A percentile compares a stretch with the other conserved stretches of the same genome.
Evolutionary conservation across 2,329 filamentous ascomycete genomes (phyloP).

Genomic region (Colletotrichum sp.): DNA sequence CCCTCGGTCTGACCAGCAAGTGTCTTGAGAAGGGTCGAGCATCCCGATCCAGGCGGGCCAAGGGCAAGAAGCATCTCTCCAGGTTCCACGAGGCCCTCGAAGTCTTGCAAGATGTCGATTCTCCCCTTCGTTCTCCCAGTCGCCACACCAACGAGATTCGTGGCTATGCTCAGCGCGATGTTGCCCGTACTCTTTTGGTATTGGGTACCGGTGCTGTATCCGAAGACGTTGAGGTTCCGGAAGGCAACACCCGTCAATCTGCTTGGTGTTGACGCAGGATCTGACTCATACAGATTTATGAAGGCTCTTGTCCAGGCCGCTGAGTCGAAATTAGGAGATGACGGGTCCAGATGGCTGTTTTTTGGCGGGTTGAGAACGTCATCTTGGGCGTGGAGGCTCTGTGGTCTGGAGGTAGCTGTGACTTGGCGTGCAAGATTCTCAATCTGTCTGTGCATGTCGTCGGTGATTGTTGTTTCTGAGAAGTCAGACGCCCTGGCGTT

Average conservation of each 20-base stretch:
- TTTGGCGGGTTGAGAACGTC: constrained; percentile 16
- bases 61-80: constrained; percentile 66
- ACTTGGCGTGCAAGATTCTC: constrained; percentile 10
- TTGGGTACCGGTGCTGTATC: constrained; percentile 27
- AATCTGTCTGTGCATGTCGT: not conserved
- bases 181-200: constrained; percentile 29
- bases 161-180: constrained; percentile 24
- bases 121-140: not conserved
- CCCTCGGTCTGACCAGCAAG: constrained; percentile 24
- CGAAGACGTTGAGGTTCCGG: constrained; percentile 28
- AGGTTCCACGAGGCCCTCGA: constrained; percentile 35
- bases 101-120: constrained; percentile 31
- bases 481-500: not conserved
- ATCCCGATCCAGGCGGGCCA: constrained; percentile 62
- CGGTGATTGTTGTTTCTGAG: not conserved
- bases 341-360: constrained; percentile 25
- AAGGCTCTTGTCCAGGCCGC: constrained; percentile 30
- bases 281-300: constrained; percentile 29
- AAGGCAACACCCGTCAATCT: constrained; percentile 32
- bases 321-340: constrained; percentile 29
- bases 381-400: not conserved
- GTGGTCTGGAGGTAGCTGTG: not conserved
- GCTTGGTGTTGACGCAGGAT: constrained; percentile 25
- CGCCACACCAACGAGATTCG: not conserved
- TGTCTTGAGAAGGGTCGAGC: constrained; percentile 72